Base-by-base conservation (phyloP, 192 early-diverging fungal species). In the Dissophora ornata region DNA sequence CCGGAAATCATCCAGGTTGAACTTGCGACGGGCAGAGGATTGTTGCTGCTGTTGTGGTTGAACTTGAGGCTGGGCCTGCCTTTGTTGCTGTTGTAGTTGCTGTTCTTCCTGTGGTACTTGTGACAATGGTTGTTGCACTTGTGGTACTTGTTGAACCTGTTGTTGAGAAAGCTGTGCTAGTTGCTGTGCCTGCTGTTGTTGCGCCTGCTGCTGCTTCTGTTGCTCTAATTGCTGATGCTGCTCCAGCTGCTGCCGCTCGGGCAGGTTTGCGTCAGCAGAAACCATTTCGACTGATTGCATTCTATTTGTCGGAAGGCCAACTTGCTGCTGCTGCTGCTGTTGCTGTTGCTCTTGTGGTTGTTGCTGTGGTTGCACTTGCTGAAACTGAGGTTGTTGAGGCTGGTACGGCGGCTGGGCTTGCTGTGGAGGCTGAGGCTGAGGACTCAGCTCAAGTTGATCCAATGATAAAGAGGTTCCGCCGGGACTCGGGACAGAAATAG, bases 1-100 rank as follows among this genome's bases (percentile, higher is more conserved):
- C 45, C 89, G 83, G 57, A 98, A 94, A 66, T 97, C 93, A 26
- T 84, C 79, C 46, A 99, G 84, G 69, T 81, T 83, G 44, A 91
- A 79, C 61, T 84, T 83, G 49, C 83, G 79, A 46, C 84, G 68
- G 46, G 82, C 54, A 10, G 57, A 41, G 32, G 38, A 48, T 24
- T 79, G 77, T 41, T 69, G 66, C 19, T 41, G 75, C 22, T 68
- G 66, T 22, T 58, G 77, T 53, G 64, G 67, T 24, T 52, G 58
- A 26, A 33, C 49, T 55, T 28, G 44, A 52, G 42, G 46, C 19
- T 52, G 62, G 10, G 60, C 34, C 47, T 66, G 62, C 29, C 46
- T 40, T 19, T 58, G 60, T 52, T 59, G 69, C 30, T 63, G 60
- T 32, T 13, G 19, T 55, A 46, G 49, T 32, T 61, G 64, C 30